phyloP scores from a whole-genome alignment of 2,329 filamentous ascomycete genomes.

The Sclerotinia minor region DNA sequence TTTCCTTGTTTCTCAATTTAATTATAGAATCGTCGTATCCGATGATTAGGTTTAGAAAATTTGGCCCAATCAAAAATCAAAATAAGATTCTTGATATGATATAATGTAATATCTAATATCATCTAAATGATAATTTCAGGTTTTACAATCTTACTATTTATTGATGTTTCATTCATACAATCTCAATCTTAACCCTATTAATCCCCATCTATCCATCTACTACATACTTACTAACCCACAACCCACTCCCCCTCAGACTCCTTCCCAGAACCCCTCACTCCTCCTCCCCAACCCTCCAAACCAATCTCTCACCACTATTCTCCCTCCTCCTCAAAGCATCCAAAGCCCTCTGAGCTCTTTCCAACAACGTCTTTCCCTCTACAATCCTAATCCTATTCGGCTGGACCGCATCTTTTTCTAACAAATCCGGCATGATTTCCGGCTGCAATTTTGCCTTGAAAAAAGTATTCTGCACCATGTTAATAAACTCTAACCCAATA shows the following conservation, averaged over 20 bases:
- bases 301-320: slow-evolving; percentile 48
- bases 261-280: background rate
- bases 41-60: too few relatives aligned
- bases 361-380: slow-evolving; percentile 45
- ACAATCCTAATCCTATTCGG: slow-evolving; percentile 47
- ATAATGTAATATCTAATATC: too few relatives aligned
- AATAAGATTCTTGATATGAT: too few relatives aligned
- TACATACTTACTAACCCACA: too few relatives aligned
- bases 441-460: slow-evolving; percentile 46
- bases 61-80: too few relatives aligned
- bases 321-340: slow-evolving; percentile 47
- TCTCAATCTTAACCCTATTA: too few relatives aligned
- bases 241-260: background rate
- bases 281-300: slow-evolving; percentile 41
- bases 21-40: too few relatives aligned
- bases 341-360: slow-evolving; percentile 45
- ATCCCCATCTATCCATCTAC: background rate
- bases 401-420: slow-evolving; percentile 45
- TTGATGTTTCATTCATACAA: too few relatives aligned
- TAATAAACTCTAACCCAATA: too few relatives aligned
- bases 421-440: slow-evolving; percentile 35
- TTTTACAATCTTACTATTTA: too few relatives aligned
- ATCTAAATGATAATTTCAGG: too few relatives aligned
- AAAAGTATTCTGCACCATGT: slow-evolving; percentile 52
- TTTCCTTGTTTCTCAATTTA: too few relatives aligned